A percentile compares a stretch with the other conserved stretches of the same genome.
Evolutionary conservation across 1,139 yeast genomes (phyloP).

Genomic region (Groenewaldozyma sp.): DNA sequence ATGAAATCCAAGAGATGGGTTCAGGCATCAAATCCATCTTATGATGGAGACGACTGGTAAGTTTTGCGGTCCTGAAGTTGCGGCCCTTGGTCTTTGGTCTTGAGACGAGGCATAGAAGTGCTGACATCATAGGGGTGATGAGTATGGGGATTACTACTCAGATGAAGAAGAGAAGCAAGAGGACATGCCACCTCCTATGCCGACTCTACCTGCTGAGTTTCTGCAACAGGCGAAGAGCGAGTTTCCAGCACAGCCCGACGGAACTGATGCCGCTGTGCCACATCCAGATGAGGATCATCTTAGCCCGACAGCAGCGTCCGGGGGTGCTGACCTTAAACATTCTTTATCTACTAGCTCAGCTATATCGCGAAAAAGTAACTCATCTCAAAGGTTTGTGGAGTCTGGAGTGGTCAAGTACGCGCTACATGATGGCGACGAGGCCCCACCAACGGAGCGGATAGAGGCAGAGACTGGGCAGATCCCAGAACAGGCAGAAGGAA

Average conservation of each 20-base stretch:
- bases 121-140: constrained; percentile 18
- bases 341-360: constrained; percentile 9
- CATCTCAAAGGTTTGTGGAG: constrained; percentile 13
- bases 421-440: constrained; percentile 10
- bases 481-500: background rate
- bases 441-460: too few species aligned
- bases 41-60: constrained; percentile 31
- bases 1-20: constrained; percentile 34
- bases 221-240: constrained; percentile 1
- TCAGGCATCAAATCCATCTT: constrained; percentile 24
- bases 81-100: background rate
- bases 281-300: constrained; percentile 6
- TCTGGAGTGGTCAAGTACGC: constrained; percentile 17
- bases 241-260: constrained; percentile 3
- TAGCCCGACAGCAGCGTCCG: background rate
- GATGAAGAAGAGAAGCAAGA: constrained; percentile 15
- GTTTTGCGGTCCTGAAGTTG: constrained; percentile 2
- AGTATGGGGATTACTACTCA: constrained; percentile 19
- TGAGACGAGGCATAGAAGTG: too few species aligned
- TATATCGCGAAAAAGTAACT: constrained; percentile 7
- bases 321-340: background rate
- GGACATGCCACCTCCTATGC: constrained; percentile 18
- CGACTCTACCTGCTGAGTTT: constrained; percentile 16
- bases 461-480: background rate
- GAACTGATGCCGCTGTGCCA: constrained; percentile 9